Evolutionary conservation across 169 alveolate species (phyloP), one percentile per base, ranked within the genome.

Genomic region (Eimeria praecox): DNA sequence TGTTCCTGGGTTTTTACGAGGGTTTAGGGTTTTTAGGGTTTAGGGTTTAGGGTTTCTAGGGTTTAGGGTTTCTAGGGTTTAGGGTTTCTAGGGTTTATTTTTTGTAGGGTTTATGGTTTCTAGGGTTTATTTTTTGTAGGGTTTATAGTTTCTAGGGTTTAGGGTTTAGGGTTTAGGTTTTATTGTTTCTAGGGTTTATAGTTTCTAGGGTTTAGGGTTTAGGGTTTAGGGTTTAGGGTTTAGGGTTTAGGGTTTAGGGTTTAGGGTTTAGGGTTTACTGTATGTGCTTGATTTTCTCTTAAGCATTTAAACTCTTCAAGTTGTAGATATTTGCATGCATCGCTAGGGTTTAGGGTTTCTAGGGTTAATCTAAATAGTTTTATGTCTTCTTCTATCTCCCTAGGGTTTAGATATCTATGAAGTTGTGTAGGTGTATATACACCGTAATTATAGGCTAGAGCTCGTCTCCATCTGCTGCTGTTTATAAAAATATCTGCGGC

Each of bases 281-380:
- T 18, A 44, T 71, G 91, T 20, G 96, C 96, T 75, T 97, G 97
- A 90, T 97, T 95, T 38, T 96, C 88, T 87, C 95, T 85, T 52
- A 97, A 96, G 77, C 99, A 98, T 94, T 97, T 96, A 88, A 96
- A 97, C 91, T 98, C 98, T 92, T 97, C 97, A 54, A 98, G 92
- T 73, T 95, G 95, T 44, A 98, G 97, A 52, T 97, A 97, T 44
- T 96, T 97, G 87, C 99, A 98, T 44, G 99, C 97, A 77, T 97
- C 97, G 64, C 97, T 96, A 56, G 99, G 98, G 95, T 98, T 97
- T 86, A 97, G 98, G 35, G 96, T 95, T 38, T 97, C 94, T 44
- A 98, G 97, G 90, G 97, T 95, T 54, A 96, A 97, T 52, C 54
- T 96, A 90, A 97, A 98, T 46, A 95, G 92, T 40, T 96, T 91